A percentile compares a stretch with the other conserved stretches of the same genome.
phyloP scores from a whole-genome alignment of 192 early-diverging fungal species.

The Geranomyces variabilis region DNA sequence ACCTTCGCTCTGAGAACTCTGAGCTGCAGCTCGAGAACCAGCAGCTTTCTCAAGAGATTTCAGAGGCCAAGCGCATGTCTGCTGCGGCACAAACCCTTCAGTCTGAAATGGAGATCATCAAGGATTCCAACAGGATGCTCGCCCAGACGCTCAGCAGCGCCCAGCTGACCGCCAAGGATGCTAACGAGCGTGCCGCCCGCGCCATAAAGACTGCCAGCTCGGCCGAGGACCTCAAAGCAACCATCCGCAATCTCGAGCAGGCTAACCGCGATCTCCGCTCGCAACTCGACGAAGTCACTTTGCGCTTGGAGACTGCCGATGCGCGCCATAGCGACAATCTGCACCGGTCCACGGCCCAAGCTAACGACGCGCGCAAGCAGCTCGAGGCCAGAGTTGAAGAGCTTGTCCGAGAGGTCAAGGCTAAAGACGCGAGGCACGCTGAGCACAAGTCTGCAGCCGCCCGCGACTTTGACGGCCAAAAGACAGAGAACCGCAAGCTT shows the following conservation, averaged over 20 bases:
- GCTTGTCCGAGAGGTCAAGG: too few species aligned
- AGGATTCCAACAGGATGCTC: slow-evolving; percentile 16
- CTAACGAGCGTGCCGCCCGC: slow-evolving; percentile 5
- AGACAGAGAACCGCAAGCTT: too few species aligned
- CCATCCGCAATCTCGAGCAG: background rate
- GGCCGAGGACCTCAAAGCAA: slow-evolving; percentile 1
- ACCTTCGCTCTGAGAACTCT: background rate
- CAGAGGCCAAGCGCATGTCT: background rate
- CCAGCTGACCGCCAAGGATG: slow-evolving; percentile 17
- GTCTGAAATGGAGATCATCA: slow-evolving; percentile 9
- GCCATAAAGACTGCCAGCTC: background rate
- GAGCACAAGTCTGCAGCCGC: too few species aligned
- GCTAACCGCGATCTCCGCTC: slow-evolving; percentile 6
- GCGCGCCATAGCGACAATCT: background rate
- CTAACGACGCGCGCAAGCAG: background rate
- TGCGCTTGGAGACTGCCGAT: slow-evolving; percentile 1
- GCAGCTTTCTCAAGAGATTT: slow-evolving; percentile 2
- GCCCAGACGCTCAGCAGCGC: background rate
- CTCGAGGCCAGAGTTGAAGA: too few species aligned
- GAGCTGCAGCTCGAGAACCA: background rate
- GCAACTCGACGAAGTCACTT: background rate
- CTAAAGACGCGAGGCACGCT: too few species aligned
- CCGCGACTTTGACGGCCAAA: too few species aligned
- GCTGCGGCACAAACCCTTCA: background rate
- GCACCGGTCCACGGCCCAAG: background rate